Evolutionary conservation across 176 grass and related monocot species (phyloP).

Genomic region (Dactylis glomerata): DNA sequence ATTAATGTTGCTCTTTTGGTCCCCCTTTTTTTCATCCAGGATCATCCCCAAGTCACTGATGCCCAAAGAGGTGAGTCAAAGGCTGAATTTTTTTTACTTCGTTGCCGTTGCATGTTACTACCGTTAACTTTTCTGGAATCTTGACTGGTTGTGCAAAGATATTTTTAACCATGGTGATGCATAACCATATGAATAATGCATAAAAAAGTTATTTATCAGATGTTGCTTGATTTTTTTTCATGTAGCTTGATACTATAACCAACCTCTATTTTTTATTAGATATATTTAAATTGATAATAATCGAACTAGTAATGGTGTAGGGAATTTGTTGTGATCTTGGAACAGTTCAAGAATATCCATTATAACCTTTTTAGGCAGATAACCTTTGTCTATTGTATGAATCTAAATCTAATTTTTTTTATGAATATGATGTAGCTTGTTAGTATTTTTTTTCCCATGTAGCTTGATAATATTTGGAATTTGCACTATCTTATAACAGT

Average conservation of each 20-base stretch:
- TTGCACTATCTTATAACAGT: neutral
- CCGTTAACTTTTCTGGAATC: neutral
- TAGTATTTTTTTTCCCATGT: neutral
- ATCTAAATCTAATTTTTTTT: neutral
- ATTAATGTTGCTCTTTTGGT: constrained; percentile 35
- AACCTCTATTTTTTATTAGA: no score
- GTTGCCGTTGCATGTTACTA: neutral
- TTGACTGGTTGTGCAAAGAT: neutral
- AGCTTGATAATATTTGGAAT: neutral
- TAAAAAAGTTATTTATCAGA: neutral
- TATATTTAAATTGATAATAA: neutral
- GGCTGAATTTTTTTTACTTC: neutral
- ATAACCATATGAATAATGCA: neutral
- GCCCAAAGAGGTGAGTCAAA: constrained; percentile 83
- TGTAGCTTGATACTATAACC: neutral
- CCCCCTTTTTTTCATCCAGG: constrained; percentile 41
- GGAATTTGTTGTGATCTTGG: neutral
- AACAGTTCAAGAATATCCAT: neutral
- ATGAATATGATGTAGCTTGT: neutral
- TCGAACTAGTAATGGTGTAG: neutral
- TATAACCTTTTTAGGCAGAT: neutral
- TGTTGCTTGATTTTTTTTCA: neutral
- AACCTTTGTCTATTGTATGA: neutral
- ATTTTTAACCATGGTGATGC: neutral
- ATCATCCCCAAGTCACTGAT: constrained; percentile 80